Base-by-base conservation (phyloP, 768 basidiomycete genomes). In the Rhodotorula kratochvilovae region DNA sequence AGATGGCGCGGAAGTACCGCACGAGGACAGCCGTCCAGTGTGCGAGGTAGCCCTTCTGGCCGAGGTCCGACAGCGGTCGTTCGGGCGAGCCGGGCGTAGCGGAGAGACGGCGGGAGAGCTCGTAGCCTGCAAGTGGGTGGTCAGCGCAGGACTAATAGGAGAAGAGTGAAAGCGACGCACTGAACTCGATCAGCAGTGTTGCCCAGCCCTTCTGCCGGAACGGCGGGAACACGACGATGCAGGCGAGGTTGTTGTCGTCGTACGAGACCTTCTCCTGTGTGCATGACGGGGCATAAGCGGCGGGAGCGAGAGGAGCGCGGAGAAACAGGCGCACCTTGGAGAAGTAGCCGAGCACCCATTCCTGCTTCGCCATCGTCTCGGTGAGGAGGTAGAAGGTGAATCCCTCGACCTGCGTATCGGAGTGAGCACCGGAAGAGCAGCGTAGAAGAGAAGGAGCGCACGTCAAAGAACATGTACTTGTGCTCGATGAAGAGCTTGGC, bases 401-500 rank as follows among this genome's bases (percentile, higher is more conserved):
- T 62, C 80, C 80, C 36, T 82, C 81, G 10, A 81, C 80, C 78
- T 80, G 61, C 10, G 33, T 5, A 2, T 0, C n/a, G 63, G 33
- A 45, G 56, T 13, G 21, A 33, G 29, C 3, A 2, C 2, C 16
- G 25, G 23, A 8, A 21, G 2, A 3, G 6, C 1, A 10, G n/a
- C 6, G 11, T 27, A 46, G 16, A 29, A 7, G 29, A 13, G 16
- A 31, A 64, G 50, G 8, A 7, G 25, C 89, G 71, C 73, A 90
- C 91, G 91, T 94, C 91, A 77, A 92, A 95, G 81, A 91, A 94
- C 25, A 94, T 82, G 19, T 94, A 95, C 81, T 99, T 99, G 72
- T 94, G 89, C 77, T 98, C 96, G 77, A 98, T 97, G 80, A 99
- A 98, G n/a, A 98, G 84, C 81, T 98, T 98, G 42, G 94, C 95